A percentile compares a stretch with the other conserved stretches of the same genome.
phyloP scores from a whole-genome alignment of 306 rosid species.

The Sindora glabra region DNA sequence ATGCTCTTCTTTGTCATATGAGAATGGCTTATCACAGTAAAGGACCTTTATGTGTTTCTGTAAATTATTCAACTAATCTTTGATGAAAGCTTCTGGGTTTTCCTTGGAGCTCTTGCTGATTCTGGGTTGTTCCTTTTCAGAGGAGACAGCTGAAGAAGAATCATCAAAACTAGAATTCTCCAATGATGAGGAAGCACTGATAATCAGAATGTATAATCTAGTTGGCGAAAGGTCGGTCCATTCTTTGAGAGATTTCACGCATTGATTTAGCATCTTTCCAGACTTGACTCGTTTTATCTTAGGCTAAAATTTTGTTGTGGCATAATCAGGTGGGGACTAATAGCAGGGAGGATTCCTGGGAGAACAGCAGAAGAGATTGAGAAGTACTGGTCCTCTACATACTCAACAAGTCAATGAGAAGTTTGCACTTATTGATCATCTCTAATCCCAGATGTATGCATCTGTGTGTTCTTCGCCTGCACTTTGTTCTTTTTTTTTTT shows the following conservation, averaged over 20 bases:
- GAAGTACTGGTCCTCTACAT: conserved; percentile 21
- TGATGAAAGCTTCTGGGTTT: neutral
- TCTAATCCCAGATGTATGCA: too few species aligned
- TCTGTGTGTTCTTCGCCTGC: too few species aligned
- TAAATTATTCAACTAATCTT: neutral
- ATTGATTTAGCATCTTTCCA: neutral
- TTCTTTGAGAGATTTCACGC: neutral
- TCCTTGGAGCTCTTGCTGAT: too few species aligned
- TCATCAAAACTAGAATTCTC: conserved; percentile 16
- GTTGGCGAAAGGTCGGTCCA: conserved; percentile 26
- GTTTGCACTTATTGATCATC: neutral
- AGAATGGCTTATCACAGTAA: too few species aligned
- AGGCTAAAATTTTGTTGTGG: neutral
- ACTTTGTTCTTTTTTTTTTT: too few species aligned
- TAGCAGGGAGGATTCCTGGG: conserved; percentile 39
- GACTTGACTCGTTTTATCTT: too few species aligned
- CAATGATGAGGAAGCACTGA: conserved; percentile 27
- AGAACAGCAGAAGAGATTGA: conserved; percentile 33
- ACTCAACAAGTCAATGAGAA: conserved; percentile 17
- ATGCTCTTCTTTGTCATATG: neutral
- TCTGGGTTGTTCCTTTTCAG: neutral
- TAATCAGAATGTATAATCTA: conserved; percentile 27
- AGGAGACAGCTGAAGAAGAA: conserved; percentile 4
- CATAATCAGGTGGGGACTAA: conserved; percentile 22
- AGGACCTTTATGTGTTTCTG: neutral